A percentile compares a stretch with the other conserved stretches of the same genome.
These are phyloP conservation scores for Euphorbia pulcherrima DNA, from an alignment of 345 rosid species.

Conservation along the genomic window DNA sequence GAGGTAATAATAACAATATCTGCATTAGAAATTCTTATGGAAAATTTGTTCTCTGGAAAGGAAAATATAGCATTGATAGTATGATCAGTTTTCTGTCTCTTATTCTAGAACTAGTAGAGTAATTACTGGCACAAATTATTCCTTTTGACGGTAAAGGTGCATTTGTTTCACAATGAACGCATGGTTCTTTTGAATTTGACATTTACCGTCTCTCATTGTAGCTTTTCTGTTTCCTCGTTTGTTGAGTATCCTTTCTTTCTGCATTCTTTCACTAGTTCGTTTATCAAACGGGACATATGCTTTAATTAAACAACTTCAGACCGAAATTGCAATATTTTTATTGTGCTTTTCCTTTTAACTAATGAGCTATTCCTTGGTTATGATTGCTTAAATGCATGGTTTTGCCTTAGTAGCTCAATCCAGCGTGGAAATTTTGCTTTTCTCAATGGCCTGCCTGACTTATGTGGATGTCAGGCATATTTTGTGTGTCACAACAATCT, in stretches of 20 bases:
- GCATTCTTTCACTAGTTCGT: background rate
- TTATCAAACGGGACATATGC: background rate
- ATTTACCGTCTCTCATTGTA: background rate
- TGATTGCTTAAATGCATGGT: background rate
- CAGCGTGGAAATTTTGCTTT: background rate
- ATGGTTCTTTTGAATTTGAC: background rate
- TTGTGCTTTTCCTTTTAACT: background rate
- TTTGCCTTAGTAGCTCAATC: background rate
- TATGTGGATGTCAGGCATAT: no score
- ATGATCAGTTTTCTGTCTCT: background rate
- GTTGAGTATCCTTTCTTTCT: background rate
- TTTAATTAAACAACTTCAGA: background rate
- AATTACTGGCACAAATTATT: background rate
- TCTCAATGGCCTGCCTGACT: background rate
- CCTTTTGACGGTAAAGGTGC: background rate
- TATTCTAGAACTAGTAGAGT: background rate
- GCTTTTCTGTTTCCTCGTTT: background rate
- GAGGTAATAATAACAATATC: no score
- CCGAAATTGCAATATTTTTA: background rate
- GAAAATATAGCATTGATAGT: background rate
- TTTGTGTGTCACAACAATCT: no score
- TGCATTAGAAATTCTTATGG: background rate
- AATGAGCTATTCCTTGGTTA: background rate
- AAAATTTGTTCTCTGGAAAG: background rate
- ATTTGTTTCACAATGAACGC: background rate